Percentiles rank a stretch among this genome's conserved stretches.
These are phyloP conservation scores for Ceratocystis variospora DNA, from an alignment of 2,329 filamentous ascomycete genomes.

Conservation along the genomic window DNA sequence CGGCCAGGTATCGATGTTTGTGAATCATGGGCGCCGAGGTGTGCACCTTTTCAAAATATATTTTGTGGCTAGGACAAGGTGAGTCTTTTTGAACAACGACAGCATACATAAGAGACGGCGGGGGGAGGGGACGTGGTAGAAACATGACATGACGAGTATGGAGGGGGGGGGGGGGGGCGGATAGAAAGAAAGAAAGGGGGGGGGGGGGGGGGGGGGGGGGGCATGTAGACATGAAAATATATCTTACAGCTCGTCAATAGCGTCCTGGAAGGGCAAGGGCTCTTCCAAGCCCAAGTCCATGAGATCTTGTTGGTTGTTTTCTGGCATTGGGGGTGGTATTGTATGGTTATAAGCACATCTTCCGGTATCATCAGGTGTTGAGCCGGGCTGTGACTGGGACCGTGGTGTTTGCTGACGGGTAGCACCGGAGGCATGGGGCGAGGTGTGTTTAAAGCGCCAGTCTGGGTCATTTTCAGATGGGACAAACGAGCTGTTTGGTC, in stretches of 20 bases:
- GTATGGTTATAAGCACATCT: background rate
- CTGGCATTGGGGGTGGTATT: background rate
- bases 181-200: too few species aligned
- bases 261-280: constrained; percentile 44
- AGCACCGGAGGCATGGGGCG: constrained; percentile 30
- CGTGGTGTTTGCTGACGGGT: background rate
- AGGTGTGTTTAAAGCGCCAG: constrained; percentile 41
- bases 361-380: background rate
- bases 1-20: constrained; percentile 70
- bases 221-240: background rate
- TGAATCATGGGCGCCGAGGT: constrained; percentile 80
- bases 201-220: too few species aligned
- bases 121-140: background rate
- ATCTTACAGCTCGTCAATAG: constrained; percentile 64
- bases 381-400: background rate
- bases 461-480: background rate
- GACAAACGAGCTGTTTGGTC: background rate
- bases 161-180: too few species aligned
- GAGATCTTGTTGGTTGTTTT: constrained; percentile 51
- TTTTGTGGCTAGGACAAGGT: constrained; percentile 45
- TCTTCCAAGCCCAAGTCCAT: constrained; percentile 47
- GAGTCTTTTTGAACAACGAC: background rate
- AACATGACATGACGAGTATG: too few species aligned
- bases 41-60: constrained; percentile 86
- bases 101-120: background rate